These are phyloP conservation scores for Boletus smithii DNA, from an alignment of 1,284 basidiomycete species.

Conservation along the genomic window DNA sequence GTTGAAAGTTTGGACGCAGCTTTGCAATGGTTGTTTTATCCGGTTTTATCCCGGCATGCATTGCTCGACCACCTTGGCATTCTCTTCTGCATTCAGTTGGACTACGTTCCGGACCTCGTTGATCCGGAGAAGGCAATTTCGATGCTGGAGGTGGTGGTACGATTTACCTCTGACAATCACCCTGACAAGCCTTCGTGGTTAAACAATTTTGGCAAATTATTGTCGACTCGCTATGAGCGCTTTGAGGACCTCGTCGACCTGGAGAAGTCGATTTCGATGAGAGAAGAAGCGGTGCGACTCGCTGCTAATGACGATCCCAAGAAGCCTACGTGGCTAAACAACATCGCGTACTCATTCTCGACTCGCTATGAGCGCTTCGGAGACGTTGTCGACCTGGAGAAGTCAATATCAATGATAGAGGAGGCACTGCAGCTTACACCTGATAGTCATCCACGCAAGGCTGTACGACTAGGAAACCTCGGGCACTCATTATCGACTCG, in stretches of 20 bases:
- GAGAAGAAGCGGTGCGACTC: neutral
- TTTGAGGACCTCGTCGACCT: neutral
- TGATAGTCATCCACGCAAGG: neutral
- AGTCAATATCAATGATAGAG: neutral
- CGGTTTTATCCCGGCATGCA: neutral
- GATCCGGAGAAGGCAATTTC: neutral
- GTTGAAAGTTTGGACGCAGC: neutral
- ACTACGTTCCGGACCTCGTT: too few relatives aligned
- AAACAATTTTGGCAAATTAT: neutral
- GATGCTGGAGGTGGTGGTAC: neutral
- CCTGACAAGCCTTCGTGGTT: neutral
- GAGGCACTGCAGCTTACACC: too few relatives aligned
- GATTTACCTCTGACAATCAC: neutral
- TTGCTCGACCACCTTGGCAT: slow-evolving; percentile 2
- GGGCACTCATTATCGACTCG: neutral
- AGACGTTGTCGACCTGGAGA: neutral
- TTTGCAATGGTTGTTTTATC: neutral
- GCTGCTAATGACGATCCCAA: neutral
- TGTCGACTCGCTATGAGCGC: neutral
- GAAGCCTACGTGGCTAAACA: neutral
- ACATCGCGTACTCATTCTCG: neutral
- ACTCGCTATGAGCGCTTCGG: neutral
- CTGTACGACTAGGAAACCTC: neutral
- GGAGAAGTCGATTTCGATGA: neutral
- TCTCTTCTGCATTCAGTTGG: neutral